Evolutionary conservation across 1,139 yeast species (phyloP), one percentile per base, ranked within the genome.

Genomic region (Geotrichum restrictum): DNA sequence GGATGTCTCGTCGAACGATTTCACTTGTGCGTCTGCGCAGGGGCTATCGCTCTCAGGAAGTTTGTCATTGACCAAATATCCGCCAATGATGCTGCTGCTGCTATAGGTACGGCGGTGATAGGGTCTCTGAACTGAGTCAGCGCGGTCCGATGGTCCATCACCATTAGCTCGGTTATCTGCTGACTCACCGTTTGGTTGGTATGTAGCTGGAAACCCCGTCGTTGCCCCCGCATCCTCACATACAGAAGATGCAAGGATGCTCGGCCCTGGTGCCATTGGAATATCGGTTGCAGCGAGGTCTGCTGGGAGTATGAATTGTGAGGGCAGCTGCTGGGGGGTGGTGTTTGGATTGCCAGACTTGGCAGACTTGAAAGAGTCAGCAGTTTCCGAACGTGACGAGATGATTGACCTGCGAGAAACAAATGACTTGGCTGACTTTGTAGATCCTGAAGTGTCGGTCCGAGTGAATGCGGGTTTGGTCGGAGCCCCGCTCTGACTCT

Each of bases 381-480:
- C 60, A 36, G 53, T 60, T 27, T 58, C 61, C 7, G 63, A 58
- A 42, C 54, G 55, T 29, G 58, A 61, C 18, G 37, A 34, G 37
- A 34, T 11, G 18, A 34, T n/a, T 11, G 64, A 59, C 32, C 55
- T 54, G 42, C 66, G 58, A 14, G 73, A 68, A 27, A 70, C 60
- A 44, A 66, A 61, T 16, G 73, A 68, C 47, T 69, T 61, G 24
- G 59, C 56, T 4, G 73, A 69, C 51, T 68, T 61, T 13, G 73
- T 61, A 27, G 74, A 70, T 31, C 71, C 71, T 55, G 70, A 74
- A 10, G 77, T 73, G 56, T 73, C 77, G 21, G 70, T 60, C 45
- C 76, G 65, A 22, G 70, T 62, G 59, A 73, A 72, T 5, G 40
- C 49, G 1, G 49, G 53, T 21, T 39, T 34, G 18, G 37, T n/a